Evolutionary conservation across 345 rosid species (phyloP).

Genomic region (Eucalyptus polyanthemos): DNA sequence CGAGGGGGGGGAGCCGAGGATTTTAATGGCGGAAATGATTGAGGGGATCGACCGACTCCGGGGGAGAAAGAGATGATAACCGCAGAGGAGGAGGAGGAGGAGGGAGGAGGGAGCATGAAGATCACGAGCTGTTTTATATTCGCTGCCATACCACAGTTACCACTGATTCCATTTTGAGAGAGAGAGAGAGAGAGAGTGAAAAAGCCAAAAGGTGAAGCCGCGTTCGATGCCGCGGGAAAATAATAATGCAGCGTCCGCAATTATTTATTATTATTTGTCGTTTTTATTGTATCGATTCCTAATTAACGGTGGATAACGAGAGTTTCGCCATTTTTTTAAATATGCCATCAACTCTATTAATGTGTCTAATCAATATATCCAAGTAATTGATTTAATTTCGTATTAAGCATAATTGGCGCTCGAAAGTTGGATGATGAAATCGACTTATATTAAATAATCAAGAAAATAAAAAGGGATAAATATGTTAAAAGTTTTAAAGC

Average conservation of each 20-base stretch:
- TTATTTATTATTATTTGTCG: background rate
- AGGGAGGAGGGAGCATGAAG: background rate
- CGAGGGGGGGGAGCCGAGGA: too few relatives aligned
- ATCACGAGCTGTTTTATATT: background rate
- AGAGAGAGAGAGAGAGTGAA: background rate
- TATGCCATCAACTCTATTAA: background rate
- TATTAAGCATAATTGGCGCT: background rate
- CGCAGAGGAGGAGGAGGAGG: background rate
- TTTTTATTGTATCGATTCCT: background rate
- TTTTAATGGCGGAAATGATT: background rate
- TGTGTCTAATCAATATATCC: background rate
- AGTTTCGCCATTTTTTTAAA: background rate
- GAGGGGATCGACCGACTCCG: background rate
- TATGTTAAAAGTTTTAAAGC: too few relatives aligned
- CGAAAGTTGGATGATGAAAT: background rate
- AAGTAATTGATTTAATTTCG: background rate
- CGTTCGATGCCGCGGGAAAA: constrained; percentile 45
- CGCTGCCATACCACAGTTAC: background rate
- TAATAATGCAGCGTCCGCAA: background rate
- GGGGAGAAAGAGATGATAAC: background rate
- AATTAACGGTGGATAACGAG: background rate
- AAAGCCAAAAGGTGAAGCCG: constrained; percentile 40
- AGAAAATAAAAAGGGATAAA: too few relatives aligned
- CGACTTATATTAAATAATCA: too few relatives aligned
- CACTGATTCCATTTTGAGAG: background rate